phyloP scores from a whole-genome alignment of 371 early-diverging fungal species.

The Synchytrium microbalum region DNA sequence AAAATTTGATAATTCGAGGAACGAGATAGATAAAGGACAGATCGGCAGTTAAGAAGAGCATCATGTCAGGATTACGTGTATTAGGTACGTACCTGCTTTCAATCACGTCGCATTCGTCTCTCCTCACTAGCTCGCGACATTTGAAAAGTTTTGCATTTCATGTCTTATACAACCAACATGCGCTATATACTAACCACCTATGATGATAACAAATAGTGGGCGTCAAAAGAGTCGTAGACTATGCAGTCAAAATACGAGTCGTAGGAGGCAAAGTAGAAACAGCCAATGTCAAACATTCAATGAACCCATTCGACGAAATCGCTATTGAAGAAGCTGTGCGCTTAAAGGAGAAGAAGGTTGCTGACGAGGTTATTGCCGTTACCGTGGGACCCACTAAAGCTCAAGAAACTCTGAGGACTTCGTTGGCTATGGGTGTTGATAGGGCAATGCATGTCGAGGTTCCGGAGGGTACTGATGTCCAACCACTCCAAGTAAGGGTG shows the following conservation, averaged over 20 bases:
- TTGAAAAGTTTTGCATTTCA: no score
- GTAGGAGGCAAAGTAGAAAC: constrained; percentile 89
- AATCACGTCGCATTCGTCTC: no score
- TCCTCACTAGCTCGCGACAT: no score
- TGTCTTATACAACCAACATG: no score
- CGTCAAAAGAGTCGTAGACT: constrained; percentile 96
- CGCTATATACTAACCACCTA: background rate
- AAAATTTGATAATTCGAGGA: no score
- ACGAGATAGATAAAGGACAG: no score
- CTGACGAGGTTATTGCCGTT: constrained; percentile 67
- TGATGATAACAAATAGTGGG: constrained; percentile 75
- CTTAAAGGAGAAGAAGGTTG: constrained; percentile 71
- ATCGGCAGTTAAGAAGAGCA: no score
- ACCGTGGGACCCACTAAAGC: constrained; percentile 85
- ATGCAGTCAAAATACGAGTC: constrained; percentile 96
- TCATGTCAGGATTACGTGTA: background rate
- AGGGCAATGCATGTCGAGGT: constrained; percentile 90
- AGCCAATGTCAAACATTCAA: constrained; percentile 89
- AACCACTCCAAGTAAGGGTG: constrained; percentile 40
- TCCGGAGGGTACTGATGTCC: constrained; percentile 49
- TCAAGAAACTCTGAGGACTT: constrained; percentile 90
- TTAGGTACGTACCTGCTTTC: background rate
- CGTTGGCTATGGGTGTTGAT: constrained; percentile 98
- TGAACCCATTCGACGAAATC: constrained; percentile 99
- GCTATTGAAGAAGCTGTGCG: constrained; percentile 94